phyloP scores from a whole-genome alignment of 345 rosid species.

The Ricinus communis region DNA sequence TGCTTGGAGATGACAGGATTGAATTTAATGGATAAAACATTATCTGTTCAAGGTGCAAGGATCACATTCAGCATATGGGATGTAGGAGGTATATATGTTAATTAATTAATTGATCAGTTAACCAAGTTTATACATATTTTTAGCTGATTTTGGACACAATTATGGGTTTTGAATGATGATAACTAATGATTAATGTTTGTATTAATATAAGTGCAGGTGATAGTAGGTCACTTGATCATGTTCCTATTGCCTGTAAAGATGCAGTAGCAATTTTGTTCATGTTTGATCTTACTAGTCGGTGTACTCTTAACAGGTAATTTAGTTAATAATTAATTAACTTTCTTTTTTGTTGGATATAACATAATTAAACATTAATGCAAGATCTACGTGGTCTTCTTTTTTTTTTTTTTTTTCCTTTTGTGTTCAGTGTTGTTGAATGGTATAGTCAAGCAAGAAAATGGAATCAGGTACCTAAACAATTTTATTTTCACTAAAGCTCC shows the following conservation, averaged over 20 bases:
- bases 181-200: neutral
- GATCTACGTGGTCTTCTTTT: conserved; percentile 5
- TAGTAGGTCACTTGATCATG: conserved; percentile 61
- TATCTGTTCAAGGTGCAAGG: conserved; percentile 71
- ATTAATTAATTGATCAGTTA: neutral
- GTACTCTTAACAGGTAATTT: conserved; percentile 80
- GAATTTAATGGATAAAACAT: conserved; percentile 84
- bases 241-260: conserved; percentile 95
- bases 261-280: conserved; percentile 91
- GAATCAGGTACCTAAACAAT: conserved; percentile 63
- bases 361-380: neutral
- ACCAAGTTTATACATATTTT: neutral
- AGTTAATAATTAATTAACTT: neutral
- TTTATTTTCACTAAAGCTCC: neutral
- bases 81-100: conserved; percentile 71
- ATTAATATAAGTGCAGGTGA: conserved; percentile 45
- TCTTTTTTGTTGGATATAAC: neutral
- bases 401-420: no score
- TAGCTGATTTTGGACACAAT: neutral
- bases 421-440: conserved; percentile 82
- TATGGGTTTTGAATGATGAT: no score
- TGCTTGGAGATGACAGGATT: conserved; percentile 76
- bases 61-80: conserved; percentile 95
- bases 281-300: conserved; percentile 97
- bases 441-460: conserved; percentile 87